Evolutionary conservation across 148 eudicot species (phyloP).

Genomic region (Rhododendron mucronatum): DNA sequence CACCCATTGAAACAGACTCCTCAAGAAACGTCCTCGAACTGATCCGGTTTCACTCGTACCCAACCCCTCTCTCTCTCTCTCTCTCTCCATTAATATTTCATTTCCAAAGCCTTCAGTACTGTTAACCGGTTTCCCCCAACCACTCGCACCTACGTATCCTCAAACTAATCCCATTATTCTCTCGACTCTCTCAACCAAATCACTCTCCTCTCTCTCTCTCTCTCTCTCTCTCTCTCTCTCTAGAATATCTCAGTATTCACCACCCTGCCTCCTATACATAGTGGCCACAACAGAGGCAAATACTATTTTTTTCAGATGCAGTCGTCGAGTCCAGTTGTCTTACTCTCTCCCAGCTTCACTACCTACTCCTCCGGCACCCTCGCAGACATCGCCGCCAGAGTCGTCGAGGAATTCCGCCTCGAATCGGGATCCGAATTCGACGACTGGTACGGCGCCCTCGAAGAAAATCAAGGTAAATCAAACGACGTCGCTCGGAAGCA

Average conservation of each 20-base stretch:
- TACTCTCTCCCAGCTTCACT: conserved; percentile 34
- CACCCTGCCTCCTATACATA: background rate
- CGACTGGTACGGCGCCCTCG: conserved; percentile 5
- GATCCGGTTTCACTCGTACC: background rate
- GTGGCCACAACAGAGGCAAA: background rate
- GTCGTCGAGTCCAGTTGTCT: background rate
- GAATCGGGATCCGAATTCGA: conserved; percentile 4
- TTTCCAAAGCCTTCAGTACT: background rate
- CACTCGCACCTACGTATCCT: conserved; percentile 3
- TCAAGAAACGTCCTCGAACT: background rate
- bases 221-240: conserved; percentile 5
- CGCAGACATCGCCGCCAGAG: conserved; percentile 34
- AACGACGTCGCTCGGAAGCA: background rate
- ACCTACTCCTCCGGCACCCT: conserved; percentile 16
- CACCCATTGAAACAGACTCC: background rate
- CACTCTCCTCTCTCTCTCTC: too few relatives aligned
- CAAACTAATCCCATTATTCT: background rate
- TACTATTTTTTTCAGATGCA: conserved; percentile 7
- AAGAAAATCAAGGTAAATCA: background rate
- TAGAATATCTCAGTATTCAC: background rate
- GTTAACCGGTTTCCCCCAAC: background rate
- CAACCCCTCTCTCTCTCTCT: conserved; percentile 7
- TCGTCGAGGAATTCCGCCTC: conserved; percentile 20
- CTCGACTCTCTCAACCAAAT: background rate
- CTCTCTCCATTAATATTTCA: background rate